Conservation (phyloP, 768 basidiomycete genomes). For the Leucosporidium yakuticum region DNA sequence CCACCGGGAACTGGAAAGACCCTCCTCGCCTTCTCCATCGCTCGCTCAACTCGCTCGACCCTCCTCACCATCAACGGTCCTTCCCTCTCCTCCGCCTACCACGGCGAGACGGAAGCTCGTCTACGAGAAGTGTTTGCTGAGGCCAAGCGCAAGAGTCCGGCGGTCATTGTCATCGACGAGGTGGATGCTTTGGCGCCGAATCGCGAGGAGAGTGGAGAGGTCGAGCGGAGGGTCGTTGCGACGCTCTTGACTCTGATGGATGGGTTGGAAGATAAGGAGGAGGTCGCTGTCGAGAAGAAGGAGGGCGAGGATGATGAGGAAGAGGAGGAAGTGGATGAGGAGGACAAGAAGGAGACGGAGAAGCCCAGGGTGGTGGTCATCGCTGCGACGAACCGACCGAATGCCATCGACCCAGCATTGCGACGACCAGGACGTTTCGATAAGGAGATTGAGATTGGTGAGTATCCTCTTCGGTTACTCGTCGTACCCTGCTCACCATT, state of each 20-base stretch:
- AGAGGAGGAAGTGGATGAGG: conserved; percentile 20
- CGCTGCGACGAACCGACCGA: conserved; percentile 90
- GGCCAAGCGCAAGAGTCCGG: conserved; percentile 73
- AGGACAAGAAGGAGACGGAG: conserved; percentile 10
- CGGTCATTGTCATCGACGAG: conserved; percentile 91
- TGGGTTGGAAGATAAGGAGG: conserved; percentile 52
- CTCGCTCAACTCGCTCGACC: conserved; percentile 72
- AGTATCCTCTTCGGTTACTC: conserved; percentile 30
- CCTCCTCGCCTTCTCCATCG: conserved; percentile 88
- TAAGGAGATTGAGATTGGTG: conserved; percentile 90
- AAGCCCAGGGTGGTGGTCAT: conserved; percentile 73
- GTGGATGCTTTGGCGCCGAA: conserved; percentile 89
- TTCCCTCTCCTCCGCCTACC: conserved; percentile 88
- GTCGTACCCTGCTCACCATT: background rate
- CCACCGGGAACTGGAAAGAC: conserved; percentile 98
- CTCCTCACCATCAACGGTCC: conserved; percentile 95
- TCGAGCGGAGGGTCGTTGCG: conserved; percentile 92
- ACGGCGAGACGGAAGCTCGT: conserved; percentile 91
- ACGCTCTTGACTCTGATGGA: conserved; percentile 91
- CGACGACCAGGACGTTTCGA: conserved; percentile 86
- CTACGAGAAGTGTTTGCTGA: conserved; percentile 83
- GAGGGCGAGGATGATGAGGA: conserved; percentile 44
- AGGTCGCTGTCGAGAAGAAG: conserved; percentile 51
- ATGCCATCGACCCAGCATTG: conserved; percentile 89
- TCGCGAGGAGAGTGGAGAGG: conserved; percentile 86